A percentile compares a stretch with the other conserved stretches of the same genome.
These are phyloP conservation scores for Mycena chlorophos DNA, from an alignment of 768 basidiomycete genomes.

Conservation along the genomic window DNA sequence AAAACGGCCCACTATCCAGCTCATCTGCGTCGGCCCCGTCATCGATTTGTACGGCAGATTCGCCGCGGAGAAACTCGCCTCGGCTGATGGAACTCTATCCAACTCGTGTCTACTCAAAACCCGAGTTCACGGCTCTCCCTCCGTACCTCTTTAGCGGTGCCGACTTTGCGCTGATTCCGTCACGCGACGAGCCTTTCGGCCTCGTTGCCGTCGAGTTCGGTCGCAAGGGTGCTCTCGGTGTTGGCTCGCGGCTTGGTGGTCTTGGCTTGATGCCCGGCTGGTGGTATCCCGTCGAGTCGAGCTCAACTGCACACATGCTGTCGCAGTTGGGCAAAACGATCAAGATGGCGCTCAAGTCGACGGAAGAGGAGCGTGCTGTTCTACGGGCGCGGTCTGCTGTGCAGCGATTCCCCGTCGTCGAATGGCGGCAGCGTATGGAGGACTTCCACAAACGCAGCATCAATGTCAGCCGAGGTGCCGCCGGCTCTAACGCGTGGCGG, in stretches of 20 bases:
- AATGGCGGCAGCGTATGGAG: conserved; percentile 95
- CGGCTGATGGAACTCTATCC: conserved; percentile 95
- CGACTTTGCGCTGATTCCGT: conserved; percentile 93
- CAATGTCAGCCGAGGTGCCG: conserved; percentile 61
- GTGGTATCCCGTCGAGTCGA: conserved; percentile 98
- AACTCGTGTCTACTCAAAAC: conserved; percentile 92
- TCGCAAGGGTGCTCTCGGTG: conserved; percentile 93
- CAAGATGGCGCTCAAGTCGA: conserved; percentile 90
- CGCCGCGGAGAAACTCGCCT: conserved; percentile 89
- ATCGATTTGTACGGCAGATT: conserved; percentile 95
- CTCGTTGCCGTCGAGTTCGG: conserved; percentile 96
- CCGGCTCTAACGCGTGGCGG: conserved; percentile 77
- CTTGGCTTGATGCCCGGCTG: conserved; percentile 87
- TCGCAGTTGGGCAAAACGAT: conserved; percentile 93
- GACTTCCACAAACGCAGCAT: conserved; percentile 92
- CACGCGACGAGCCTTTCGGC: conserved; percentile 95
- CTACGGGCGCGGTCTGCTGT: conserved; percentile 91
- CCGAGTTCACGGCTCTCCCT: conserved; percentile 92
- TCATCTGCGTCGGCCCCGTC: conserved; percentile 90
- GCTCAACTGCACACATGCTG: conserved; percentile 88
- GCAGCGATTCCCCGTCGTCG: conserved; percentile 95
- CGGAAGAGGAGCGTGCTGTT: conserved; percentile 87
- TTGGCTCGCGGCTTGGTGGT: conserved; percentile 91
- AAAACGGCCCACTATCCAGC: conserved; percentile 81
- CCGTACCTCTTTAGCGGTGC: conserved; percentile 94